Base-by-base conservation (phyloP, 768 basidiomycete species). In the Suillus brevipes region DNA sequence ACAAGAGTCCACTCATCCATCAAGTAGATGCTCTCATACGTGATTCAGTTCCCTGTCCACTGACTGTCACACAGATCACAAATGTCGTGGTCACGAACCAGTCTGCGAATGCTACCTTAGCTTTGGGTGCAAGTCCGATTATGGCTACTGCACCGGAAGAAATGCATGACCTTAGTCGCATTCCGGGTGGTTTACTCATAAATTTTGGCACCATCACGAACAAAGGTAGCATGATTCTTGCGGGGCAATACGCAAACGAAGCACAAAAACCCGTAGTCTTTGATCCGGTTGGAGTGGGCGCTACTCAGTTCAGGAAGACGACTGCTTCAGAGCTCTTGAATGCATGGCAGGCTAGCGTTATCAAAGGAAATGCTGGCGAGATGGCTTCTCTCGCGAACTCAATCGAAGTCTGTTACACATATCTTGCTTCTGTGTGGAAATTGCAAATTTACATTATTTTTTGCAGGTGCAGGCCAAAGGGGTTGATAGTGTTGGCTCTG, bases 351-450 rank as follows among this genome's bases (percentile, higher is more conserved):
- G 87, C 90, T 13, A 89, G 90, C 20, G 91, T 97, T 25, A 95
- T 98, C 77, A 98, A 98, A 77, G 95, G 95, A 4, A 97, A 98
- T 72, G 91, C 94, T 0, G 92, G 86, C 18, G 96, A 98, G 78
- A 87, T 98, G 25, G 94, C 89, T 0, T 84, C 90, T 0, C 74
- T 97, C 12, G 85, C 88, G 2, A 84, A 89, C n/a, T 91, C 91
- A 0, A 75, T 75, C 16, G 96, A 96, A 81, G 95, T 91, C 53
- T 64, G 45, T 25, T 36, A 28, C 31, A 20, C 61, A 49, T 6
- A 25, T 25, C 25, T 5, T 40, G 64, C 12, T 10, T 47, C 10
- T 65, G 14, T 34, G 55, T 14, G 18, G 16, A 18, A 37, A 50
- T 47, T 28, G 59, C 43, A 43, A 52, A 28, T 36, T 23, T 40